Percentiles rank a stretch among this genome's conserved stretches.
Evolutionary conservation across 805 yeast genomes (phyloP).

Genomic region (Metschnikowia proteae): DNA sequence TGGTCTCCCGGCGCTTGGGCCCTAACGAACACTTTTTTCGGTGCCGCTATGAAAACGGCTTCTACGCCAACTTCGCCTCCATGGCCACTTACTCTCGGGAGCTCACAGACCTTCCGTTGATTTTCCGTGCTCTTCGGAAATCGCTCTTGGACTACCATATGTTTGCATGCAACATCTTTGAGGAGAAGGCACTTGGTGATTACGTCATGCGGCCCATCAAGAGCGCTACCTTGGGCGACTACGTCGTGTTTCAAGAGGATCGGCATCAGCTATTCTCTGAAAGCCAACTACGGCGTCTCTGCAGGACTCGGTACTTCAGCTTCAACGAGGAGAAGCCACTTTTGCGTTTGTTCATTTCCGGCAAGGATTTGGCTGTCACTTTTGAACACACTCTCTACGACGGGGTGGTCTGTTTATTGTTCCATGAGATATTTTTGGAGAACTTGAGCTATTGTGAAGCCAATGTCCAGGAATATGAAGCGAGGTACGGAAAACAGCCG

Average conservation of each 20-base stretch:
- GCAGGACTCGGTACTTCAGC: constrained; percentile 16
- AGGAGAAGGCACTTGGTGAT: constrained; percentile 10
- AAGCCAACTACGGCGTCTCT: constrained; percentile 23
- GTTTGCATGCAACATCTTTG: constrained; percentile 29
- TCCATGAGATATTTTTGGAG: constrained; percentile 34
- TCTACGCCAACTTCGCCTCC: constrained; percentile 32
- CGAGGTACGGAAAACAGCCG: constrained; percentile 12
- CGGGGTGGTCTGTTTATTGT: constrained; percentile 32
- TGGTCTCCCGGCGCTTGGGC: constrained; percentile 24
- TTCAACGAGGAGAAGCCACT: constrained; percentile 26
- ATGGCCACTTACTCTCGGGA: constrained; percentile 29
- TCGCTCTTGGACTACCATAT: constrained; percentile 34
- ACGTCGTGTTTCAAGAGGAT: constrained; percentile 18
- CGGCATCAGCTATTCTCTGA: constrained; percentile 24
- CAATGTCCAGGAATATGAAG: constrained; percentile 7
- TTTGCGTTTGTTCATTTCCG: constrained; percentile 26
- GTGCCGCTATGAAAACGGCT: constrained; percentile 27
- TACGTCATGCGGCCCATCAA: constrained; percentile 25
- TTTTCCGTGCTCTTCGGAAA: constrained; percentile 29
- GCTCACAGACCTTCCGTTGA: constrained; percentile 14
- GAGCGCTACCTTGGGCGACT: constrained; percentile 22
- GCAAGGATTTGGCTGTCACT: constrained; percentile 22
- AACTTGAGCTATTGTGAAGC: constrained; percentile 21
- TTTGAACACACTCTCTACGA: constrained; percentile 41
- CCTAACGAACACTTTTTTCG: constrained; percentile 33